These are phyloP conservation scores for Saccharomycopsis sp. DNA, from an alignment of 805 yeast species.

Conservation along the genomic window DNA sequence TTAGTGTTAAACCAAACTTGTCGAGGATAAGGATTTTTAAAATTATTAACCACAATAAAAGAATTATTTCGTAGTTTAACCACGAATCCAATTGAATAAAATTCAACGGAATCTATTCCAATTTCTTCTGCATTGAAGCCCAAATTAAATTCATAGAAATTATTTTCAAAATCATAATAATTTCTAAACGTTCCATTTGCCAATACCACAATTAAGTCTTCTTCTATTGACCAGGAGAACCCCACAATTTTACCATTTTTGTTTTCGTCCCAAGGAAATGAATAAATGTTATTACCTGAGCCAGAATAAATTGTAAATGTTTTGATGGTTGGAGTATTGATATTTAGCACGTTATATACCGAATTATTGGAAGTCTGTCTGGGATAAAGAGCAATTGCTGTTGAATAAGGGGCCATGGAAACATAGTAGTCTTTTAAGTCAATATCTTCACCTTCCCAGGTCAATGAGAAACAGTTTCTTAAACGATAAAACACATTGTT, in stretches of 20 bases:
- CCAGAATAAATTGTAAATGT: conserved; percentile 26
- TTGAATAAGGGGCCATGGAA: conserved; percentile 40
- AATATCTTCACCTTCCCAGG: conserved; percentile 35
- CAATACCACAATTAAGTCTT: conserved; percentile 46
- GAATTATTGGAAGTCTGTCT: conserved; percentile 20
- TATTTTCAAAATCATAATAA: conserved; percentile 58
- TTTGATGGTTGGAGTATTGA: neutral
- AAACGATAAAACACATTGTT: conserved; percentile 59
- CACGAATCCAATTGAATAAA: conserved; percentile 35
- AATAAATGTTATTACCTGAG: conserved; percentile 24
- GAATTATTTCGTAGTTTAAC: conserved; percentile 31
- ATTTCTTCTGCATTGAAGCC: conserved; percentile 26
- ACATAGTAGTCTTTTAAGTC: conserved; percentile 34
- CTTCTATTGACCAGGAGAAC: conserved; percentile 42
- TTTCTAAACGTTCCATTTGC: conserved; percentile 42
- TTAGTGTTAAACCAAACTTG: conserved; percentile 9
- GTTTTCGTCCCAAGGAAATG: conserved; percentile 32
- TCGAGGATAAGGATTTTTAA: conserved; percentile 27
- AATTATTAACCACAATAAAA: conserved; percentile 31
- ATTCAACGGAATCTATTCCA: conserved; percentile 28
- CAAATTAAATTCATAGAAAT: conserved; percentile 44
- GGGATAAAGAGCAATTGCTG: conserved; percentile 44
- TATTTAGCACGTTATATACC: neutral
- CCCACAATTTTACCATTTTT: conserved; percentile 44
- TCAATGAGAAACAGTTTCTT: conserved; percentile 43